Conservation (phyloP, 169 alveolate species). For the Eimeria necatrix region DNA sequence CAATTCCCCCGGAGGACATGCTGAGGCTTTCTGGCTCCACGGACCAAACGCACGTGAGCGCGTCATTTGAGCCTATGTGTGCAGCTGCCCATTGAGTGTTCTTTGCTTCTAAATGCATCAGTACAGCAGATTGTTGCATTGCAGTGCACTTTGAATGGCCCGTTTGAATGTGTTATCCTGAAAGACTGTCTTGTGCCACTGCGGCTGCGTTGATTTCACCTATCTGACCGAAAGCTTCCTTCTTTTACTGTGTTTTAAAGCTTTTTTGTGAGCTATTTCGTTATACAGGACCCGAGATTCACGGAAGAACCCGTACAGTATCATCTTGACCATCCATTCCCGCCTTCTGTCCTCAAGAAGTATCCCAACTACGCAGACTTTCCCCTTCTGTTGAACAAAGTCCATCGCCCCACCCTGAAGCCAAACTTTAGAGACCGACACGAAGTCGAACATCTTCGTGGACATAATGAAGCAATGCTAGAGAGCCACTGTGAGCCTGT, state of each 20-base stretch:
- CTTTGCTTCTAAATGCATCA: neutral
- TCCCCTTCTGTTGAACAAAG: slow-evolving; percentile 16
- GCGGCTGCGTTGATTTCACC: neutral
- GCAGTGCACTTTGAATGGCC: neutral
- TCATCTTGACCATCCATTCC: slow-evolving; percentile 35
- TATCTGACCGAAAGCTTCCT: neutral
- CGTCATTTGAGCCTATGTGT: too few species aligned
- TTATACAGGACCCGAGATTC: slow-evolving; percentile 33
- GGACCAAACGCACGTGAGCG: slow-evolving; percentile 25
- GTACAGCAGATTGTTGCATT: neutral
- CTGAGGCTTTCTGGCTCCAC: slow-evolving; percentile 48
- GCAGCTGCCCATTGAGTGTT: neutral
- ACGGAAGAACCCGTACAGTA: slow-evolving; percentile 34
- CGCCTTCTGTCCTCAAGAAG: neutral
- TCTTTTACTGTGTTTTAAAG: neutral
- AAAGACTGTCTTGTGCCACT: neutral
- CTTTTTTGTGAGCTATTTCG: too few species aligned
- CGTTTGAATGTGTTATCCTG: neutral
- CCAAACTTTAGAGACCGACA: slow-evolving; percentile 6
- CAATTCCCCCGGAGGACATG: slow-evolving; percentile 34
- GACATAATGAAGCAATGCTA: slow-evolving; percentile 58
- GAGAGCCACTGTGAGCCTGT: slow-evolving; percentile 38
- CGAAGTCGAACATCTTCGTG: slow-evolving; percentile 50
- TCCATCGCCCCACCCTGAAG: slow-evolving; percentile 42
- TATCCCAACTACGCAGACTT: slow-evolving; percentile 51